Evolutionary conservation across 2,329 filamentous ascomycete genomes (phyloP).

Genomic region (Diaporthe citri): DNA sequence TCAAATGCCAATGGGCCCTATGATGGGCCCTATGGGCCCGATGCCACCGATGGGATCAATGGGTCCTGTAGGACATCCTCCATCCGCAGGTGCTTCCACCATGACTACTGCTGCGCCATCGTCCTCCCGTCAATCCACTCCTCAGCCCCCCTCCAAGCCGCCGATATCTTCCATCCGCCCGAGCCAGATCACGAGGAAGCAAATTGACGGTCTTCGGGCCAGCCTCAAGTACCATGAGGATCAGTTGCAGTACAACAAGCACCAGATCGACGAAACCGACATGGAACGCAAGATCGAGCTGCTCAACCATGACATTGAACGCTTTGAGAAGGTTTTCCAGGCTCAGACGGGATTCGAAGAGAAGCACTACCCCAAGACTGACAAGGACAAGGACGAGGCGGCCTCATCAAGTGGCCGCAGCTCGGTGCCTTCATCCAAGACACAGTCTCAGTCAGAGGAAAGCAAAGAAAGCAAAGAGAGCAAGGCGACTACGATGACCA

Average conservation of each 20-base stretch:
- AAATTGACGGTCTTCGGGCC: conserved; percentile 64
- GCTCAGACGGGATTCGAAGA: conserved; percentile 61
- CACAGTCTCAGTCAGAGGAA: conserved; percentile 42
- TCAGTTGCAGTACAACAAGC: conserved; percentile 71
- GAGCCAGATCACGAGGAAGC: conserved; percentile 72
- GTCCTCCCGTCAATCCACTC: conserved; percentile 40
- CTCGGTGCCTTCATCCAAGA: conserved; percentile 46
- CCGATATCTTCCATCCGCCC: conserved; percentile 70
- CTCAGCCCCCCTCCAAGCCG: conserved; percentile 50
- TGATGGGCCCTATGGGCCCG: conserved; percentile 37
- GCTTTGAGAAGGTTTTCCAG: conserved; percentile 61
- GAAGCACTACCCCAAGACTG: conserved; percentile 54
- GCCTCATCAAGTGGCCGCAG: conserved; percentile 34
- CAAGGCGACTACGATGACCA: conserved; percentile 40
- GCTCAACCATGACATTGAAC: conserved; percentile 49
- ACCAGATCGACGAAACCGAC: conserved; percentile 70
- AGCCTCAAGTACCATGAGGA: conserved; percentile 69
- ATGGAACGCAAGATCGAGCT: conserved; percentile 63
- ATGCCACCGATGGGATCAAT: conserved; percentile 7
- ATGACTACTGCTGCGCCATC: conserved; percentile 35
- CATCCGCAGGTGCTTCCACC: conserved; percentile 17
- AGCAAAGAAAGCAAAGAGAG: conserved; percentile 38
- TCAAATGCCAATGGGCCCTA: conserved; percentile 42
- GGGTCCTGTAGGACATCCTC: background rate
- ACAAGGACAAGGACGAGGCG: conserved; percentile 44